Conservation (phyloP, 306 rosid species). For the Dalbergia cultrata region DNA sequence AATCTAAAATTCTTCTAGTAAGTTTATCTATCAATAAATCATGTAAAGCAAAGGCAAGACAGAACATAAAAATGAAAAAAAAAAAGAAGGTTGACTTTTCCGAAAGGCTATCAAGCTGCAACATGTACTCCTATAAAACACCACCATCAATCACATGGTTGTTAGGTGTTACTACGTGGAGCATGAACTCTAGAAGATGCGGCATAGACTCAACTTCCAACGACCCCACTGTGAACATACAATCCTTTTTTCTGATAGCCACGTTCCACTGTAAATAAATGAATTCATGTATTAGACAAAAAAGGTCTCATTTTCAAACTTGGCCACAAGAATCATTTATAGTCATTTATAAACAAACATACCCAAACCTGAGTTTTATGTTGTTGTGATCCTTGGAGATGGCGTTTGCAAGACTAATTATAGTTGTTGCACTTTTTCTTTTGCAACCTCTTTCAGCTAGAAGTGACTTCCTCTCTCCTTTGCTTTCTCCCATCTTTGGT, state of each 20-base stretch:
- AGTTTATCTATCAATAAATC: too few relatives aligned
- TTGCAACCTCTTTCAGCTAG: conserved; percentile 55
- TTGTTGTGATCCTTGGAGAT: conserved; percentile 38
- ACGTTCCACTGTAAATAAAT: conserved; percentile 22
- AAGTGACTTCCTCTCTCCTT: conserved; percentile 60
- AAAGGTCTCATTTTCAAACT: neutral
- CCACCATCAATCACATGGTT: neutral
- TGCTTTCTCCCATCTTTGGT: conserved; percentile 76
- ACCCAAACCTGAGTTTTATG: neutral
- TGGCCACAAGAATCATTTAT: conserved; percentile 17
- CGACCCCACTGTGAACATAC: conserved; percentile 42
- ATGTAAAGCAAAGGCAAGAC: too few relatives aligned
- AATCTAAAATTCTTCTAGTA: too few relatives aligned
- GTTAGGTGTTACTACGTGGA: conserved; percentile 12
- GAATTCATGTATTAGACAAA: neutral
- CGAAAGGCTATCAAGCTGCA: neutral
- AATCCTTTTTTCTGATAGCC: neutral
- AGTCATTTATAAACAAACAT: neutral
- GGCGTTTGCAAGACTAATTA: conserved; percentile 52
- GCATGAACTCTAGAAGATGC: neutral
- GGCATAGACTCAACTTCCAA: conserved; percentile 49
- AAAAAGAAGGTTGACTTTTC: neutral
- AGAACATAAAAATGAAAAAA: neutral
- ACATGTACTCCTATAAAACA: neutral
- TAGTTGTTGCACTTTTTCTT: conserved; percentile 50